Conservation (phyloP, 2,329 filamentous ascomycete genomes). For the Fusarium euwallaceae region DNA sequence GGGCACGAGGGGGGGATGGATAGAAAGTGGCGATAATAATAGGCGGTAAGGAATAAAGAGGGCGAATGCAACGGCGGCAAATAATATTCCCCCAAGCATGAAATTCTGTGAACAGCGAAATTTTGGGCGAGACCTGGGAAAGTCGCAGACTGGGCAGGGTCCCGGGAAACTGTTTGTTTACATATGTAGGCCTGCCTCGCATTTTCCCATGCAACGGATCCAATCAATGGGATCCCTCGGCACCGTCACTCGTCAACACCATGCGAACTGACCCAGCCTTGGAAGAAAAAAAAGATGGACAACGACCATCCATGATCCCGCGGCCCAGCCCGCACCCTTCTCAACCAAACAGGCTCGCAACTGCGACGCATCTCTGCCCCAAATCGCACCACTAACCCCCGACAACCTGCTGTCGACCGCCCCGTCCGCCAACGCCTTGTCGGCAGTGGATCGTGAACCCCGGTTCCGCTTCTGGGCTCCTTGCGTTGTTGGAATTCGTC, state of each 20-base stretch:
- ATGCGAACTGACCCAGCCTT: slow-evolving; percentile 35
- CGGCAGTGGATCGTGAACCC: slow-evolving; percentile 32
- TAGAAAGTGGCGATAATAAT: slow-evolving; percentile 16
- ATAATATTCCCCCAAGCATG: slow-evolving; percentile 19
- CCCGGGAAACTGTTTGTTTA: slow-evolving; percentile 40
- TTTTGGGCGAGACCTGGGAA: slow-evolving; percentile 10
- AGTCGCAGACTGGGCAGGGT: not conserved
- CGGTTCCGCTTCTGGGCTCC: slow-evolving; percentile 15
- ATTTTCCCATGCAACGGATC: not conserved
- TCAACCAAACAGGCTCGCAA: slow-evolving; percentile 29
- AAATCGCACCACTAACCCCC: slow-evolving; percentile 42
- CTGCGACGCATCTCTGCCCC: slow-evolving; percentile 30
- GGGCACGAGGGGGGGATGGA: not conserved
- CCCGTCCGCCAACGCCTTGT: slow-evolving; percentile 30
- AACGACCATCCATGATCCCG: slow-evolving; percentile 1
- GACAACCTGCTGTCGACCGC: slow-evolving; percentile 43
- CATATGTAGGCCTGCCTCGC: slow-evolving; percentile 31
- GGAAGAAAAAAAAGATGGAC: not conserved
- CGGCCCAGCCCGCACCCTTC: slow-evolving; percentile 34
- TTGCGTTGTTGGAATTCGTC: not conserved
- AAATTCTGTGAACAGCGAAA: slow-evolving; percentile 19
- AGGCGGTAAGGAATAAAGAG: slow-evolving; percentile 14
- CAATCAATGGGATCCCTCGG: slow-evolving; percentile 24
- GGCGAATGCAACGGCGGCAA: slow-evolving; percentile 20
- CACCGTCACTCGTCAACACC: slow-evolving; percentile 30